Percentiles rank a stretch among this genome's conserved stretches.
Evolutionary conservation across 306 rosid species (phyloP).

Genomic region (Casuarina cunninghamiana): DNA sequence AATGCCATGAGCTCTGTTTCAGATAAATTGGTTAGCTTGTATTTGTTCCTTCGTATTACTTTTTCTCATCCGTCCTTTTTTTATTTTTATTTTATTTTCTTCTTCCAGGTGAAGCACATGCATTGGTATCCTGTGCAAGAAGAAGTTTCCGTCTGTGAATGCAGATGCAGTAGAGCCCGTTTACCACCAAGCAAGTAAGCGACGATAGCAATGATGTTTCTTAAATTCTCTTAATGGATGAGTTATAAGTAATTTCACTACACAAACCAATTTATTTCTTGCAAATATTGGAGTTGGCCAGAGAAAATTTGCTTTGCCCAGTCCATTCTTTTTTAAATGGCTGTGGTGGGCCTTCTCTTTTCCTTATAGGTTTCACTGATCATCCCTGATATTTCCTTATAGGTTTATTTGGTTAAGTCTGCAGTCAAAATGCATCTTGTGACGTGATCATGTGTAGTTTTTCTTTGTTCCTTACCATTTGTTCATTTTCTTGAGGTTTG

Average conservation of each 20-base stretch:
- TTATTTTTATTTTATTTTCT: not conserved
- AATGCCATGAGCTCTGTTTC: not conserved
- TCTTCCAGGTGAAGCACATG: slow-evolving; percentile 81
- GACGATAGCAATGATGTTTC: slow-evolving; percentile 17
- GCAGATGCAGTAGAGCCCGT: slow-evolving; percentile 89
- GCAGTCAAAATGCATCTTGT: slow-evolving; percentile 22
- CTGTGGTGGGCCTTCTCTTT: slow-evolving; percentile 14
- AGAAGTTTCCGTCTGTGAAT: slow-evolving; percentile 77
- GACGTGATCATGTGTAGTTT: slow-evolving; percentile 12
- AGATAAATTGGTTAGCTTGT: not conserved
- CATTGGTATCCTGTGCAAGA: slow-evolving; percentile 82
- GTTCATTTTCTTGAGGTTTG: slow-evolving; percentile 13
- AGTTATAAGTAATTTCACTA: not conserved
- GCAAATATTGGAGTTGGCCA: slow-evolving; percentile 21
- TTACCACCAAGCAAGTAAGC: slow-evolving; percentile 96
- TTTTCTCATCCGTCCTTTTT: slow-evolving; percentile 12
- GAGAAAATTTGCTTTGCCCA: slow-evolving; percentile 4
- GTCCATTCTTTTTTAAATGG: slow-evolving; percentile 12
- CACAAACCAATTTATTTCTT: slow-evolving; percentile 11
- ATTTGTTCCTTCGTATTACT: not conserved
- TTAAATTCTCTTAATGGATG: slow-evolving; percentile 21
- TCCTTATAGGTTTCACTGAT: not conserved
- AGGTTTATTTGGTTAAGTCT: slow-evolving; percentile 9
- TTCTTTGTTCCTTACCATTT: slow-evolving; percentile 19
- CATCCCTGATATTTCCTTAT: slow-evolving; percentile 9